These are phyloP conservation scores for Candida ulmi DNA, from an alignment of 805 yeast genomes.

Conservation along the genomic window DNA sequence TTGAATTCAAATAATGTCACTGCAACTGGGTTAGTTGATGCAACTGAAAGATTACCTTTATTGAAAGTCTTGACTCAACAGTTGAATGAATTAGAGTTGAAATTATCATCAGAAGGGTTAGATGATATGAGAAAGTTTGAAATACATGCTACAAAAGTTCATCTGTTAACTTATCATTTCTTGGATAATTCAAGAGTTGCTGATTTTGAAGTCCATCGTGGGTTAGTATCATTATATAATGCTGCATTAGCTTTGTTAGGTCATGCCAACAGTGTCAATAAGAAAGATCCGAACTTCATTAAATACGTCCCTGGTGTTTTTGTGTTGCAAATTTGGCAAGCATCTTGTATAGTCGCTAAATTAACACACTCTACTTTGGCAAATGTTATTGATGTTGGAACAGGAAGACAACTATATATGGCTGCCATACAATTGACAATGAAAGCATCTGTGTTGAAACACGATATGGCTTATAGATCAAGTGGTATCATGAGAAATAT, in stretches of 20 bases:
- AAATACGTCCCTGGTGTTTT: conserved; percentile 80
- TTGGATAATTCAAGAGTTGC: conserved; percentile 44
- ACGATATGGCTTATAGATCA: conserved; percentile 89
- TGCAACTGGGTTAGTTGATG: conserved; percentile 57
- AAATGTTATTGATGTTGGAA: conserved; percentile 56
- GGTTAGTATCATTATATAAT: conserved; percentile 72
- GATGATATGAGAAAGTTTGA: conserved; percentile 71
- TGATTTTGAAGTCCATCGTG: conserved; percentile 59
- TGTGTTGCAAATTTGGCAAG: conserved; percentile 84
- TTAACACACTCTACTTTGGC: conserved; percentile 71
- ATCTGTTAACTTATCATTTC: conserved; percentile 75
- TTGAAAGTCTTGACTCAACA: conserved; percentile 65
- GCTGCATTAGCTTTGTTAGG: conserved; percentile 68
- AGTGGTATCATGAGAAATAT: conserved; percentile 91
- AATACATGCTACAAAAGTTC: conserved; percentile 71
- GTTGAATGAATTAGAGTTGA: conserved; percentile 69
- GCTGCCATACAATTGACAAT: conserved; percentile 63
- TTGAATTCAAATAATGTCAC: conserved; percentile 67
- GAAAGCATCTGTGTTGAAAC: conserved; percentile 80
- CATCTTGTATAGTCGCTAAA: conserved; percentile 78
- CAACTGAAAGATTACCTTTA: conserved; percentile 70
- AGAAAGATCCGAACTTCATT: conserved; percentile 55
- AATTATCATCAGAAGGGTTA: conserved; percentile 39
- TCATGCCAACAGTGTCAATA: conserved; percentile 60
- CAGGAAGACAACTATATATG: conserved; percentile 67